Evolutionary conservation across 306 rosid genomes (phyloP), one percentile per base, ranked within the genome.

Genomic region (Oemleria cerasiformis): DNA sequence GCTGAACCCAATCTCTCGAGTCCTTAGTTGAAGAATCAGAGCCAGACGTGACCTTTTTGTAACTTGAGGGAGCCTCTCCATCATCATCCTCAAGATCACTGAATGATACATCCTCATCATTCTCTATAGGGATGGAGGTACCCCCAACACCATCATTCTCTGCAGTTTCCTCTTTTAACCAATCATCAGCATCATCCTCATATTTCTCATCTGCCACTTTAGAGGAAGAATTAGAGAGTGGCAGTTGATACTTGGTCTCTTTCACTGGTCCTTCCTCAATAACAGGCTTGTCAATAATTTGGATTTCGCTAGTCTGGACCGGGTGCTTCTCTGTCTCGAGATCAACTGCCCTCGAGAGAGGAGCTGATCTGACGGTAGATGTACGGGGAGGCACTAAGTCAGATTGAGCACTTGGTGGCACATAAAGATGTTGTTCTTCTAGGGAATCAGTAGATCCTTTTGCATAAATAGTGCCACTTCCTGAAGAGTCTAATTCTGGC

Each of bases 61-160:
- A 80, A 80, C 75, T 78, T 56, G 63, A 71, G 42, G 87, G 84
- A 3, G 63, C 83, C 21, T 84, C 91, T 40, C 81, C 86, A 60
- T 91, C 98, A 0, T 93, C 98, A 23, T 93, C 98, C 84, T 93
- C 98, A 21, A 93, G 97, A 78, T 93, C 98, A 67, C 98, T 93
- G 81, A 93, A 93, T 4, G 98, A 87, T 16, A 93, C 98, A 74
- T 93, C 98, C 79, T 93, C 98, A 0, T 90, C 97, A 67, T 84
- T 85, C 71, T 70, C 92, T 17, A 87, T 65, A 66, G 86, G 92
- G 47, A 86, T 39, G 62, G 85, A 78, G 40, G 87, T 83, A 72
- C 87, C 85, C 68, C 90, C 77, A 19, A 69, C 92, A 76, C 89
- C 96, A 78, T 81, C 89, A 62, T 73, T 80, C 77, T 90, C 97